These are phyloP conservation scores for Fraxinus quadrangulata DNA, from an alignment of 257 asterid genomes.

Conservation along the genomic window DNA sequence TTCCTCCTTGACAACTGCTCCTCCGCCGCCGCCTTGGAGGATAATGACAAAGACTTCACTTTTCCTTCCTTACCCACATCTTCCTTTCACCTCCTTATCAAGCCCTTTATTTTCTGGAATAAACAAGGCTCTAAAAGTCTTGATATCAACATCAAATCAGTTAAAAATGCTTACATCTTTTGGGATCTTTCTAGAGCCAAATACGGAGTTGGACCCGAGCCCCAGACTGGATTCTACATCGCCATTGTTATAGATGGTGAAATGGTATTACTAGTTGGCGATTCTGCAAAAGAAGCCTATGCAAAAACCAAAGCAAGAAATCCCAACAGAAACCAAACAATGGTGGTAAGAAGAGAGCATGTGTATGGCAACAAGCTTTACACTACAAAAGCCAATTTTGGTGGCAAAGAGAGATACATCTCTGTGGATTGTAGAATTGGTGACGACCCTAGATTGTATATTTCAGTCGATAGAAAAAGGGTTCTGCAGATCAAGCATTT, in stretches of 20 bases:
- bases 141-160: conserved; percentile 6
- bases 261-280: conserved; percentile 50
- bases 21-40: background rate
- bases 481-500: conserved; percentile 53
- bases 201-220: conserved; percentile 61
- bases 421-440: conserved; percentile 46
- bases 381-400: conserved; percentile 42
- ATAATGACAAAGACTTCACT: background rate
- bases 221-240: conserved; percentile 49
- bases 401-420: conserved; percentile 39
- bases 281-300: conserved; percentile 32
- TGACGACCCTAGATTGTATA: conserved; percentile 40
- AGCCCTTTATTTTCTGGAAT: conserved; percentile 43
- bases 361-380: conserved; percentile 47
- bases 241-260: conserved; percentile 41
- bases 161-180: conserved; percentile 24
- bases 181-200: conserved; percentile 61
- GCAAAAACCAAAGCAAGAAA: conserved; percentile 20
- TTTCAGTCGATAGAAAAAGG: conserved; percentile 39
- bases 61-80: conserved; percentile 23
- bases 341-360: conserved; percentile 56
- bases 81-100: conserved; percentile 47
- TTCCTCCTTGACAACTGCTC: conserved; percentile 35
- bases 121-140: conserved; percentile 49
- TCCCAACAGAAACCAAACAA: conserved; percentile 3